A percentile compares a stretch with the other conserved stretches of the same genome.
phyloP scores from a whole-genome alignment of 169 alveolate species.

The Theileria equi region DNA sequence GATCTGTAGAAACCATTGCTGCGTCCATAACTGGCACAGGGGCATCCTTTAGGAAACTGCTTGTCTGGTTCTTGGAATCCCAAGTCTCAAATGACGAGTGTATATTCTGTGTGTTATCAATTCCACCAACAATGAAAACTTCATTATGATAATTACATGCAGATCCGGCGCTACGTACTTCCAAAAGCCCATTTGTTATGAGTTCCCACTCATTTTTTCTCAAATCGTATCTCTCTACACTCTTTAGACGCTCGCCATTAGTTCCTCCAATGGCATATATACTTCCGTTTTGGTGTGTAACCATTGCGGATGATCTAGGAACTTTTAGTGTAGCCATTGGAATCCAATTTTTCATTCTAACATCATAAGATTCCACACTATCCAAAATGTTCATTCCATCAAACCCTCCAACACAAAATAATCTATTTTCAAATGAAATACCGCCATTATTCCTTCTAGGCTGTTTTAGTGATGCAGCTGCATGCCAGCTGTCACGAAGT shows the following conservation, averaged over 20 bases:
- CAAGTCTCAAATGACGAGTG: constrained; percentile 77
- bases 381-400: constrained; percentile 77
- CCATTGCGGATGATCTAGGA: constrained; percentile 84
- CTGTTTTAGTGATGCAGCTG: constrained; percentile 72
- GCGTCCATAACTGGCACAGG: constrained; percentile 75
- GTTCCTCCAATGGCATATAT: constrained; percentile 83
- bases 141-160: constrained; percentile 74
- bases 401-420: constrained; percentile 81
- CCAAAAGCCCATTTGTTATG: constrained; percentile 73
- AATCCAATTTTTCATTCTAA: constrained; percentile 83
- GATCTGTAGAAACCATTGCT: constrained; percentile 64
- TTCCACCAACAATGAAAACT: constrained; percentile 79
- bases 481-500: constrained; percentile 81
- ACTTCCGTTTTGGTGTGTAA: constrained; percentile 72
- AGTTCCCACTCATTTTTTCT: constrained; percentile 84
- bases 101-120: constrained; percentile 71
- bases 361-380: constrained; percentile 82
- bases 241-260: constrained; percentile 80
- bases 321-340: constrained; percentile 78
- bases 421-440: constrained; percentile 52
- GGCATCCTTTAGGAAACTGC: constrained; percentile 70
- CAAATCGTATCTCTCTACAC: constrained; percentile 83
- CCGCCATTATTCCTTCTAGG: constrained; percentile 83
- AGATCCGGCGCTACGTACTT: constrained; percentile 83
- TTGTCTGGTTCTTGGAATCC: constrained; percentile 69